phyloP scores from a whole-genome alignment of 495 filamentous ascomycete species.

The Saxophila tyrrhenica region DNA sequence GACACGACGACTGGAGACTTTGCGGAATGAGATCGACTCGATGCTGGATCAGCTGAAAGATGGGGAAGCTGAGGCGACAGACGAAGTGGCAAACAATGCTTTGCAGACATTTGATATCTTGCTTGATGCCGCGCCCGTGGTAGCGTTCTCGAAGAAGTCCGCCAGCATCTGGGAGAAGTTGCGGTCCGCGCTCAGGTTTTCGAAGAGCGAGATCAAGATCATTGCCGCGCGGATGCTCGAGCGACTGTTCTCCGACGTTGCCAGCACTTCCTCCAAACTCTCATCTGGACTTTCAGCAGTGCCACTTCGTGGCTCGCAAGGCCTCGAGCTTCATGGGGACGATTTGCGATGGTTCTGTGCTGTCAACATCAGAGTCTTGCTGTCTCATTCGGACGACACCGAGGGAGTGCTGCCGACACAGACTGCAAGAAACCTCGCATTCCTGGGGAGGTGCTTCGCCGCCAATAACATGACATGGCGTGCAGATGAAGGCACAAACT shows the following conservation, averaged over 20 bases:
- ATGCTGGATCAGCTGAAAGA: conserved; percentile 4
- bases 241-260: conserved; percentile 66
- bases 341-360: conserved; percentile 56
- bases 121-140: conserved; percentile 46
- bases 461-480: conserved; percentile 46
- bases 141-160: conserved; percentile 45
- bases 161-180: conserved; percentile 55
- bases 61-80: background rate
- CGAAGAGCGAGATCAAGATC: conserved; percentile 64
- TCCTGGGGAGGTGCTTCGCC: conserved; percentile 58
- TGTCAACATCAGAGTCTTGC: conserved; percentile 54
- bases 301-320: conserved; percentile 57
- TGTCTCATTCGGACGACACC: conserved; percentile 42
- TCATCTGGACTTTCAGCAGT: conserved; percentile 40
- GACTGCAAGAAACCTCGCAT: conserved; percentile 62
- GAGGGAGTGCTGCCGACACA: conserved; percentile 59
- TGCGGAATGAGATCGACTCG: conserved; percentile 17
- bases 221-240: conserved; percentile 64
- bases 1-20: conserved; percentile 47
- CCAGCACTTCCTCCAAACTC: conserved; percentile 41
- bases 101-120: conserved; percentile 47
- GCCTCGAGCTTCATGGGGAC: conserved; percentile 51
- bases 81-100: conserved; percentile 21
- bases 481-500: conserved; percentile 25
- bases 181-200: conserved; percentile 56